Base-by-base conservation (phyloP, 352 stramenopile genomes). In the Phytophthora colocasiae region DNA sequence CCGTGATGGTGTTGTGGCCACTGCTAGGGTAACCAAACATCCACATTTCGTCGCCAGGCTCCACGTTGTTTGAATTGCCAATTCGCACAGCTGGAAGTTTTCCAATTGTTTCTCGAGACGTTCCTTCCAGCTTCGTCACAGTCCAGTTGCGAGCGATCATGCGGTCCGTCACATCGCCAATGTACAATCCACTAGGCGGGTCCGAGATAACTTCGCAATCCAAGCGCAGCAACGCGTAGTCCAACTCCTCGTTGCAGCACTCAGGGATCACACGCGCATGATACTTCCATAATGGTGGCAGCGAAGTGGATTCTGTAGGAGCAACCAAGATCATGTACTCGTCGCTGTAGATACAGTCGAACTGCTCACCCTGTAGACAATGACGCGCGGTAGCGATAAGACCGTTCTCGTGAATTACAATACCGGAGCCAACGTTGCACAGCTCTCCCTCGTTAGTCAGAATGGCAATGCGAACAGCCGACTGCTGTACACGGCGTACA, bases 11-110 rank as follows among this genome's bases (percentile, higher is more conserved):
- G 65, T 96, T 96, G 75, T 96, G 88, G 17, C 88, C 88, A 44
- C 84, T 93, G 67, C 88, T 96, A 17, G 88, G 88, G 52, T 96
- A 96, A 9, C 88, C 88, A 76, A 96, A 96, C 88, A 96, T 96
- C 88, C 88, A 96, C 86, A 96, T 93, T 56, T 96, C 88, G 59
- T 96, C 88, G 24, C 88, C 88, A 12, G 88, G 88, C 57, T 96
- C 88, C 17, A 96, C 80, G 32, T 94, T 96, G 69, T 96, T 96
- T 38, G 88, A 96, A 55, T 96, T 96, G 29, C 88, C 88, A 53
- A 96, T 93, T 4, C 76, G 75, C 24, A 96, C 85, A 7, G 88
- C 85, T 0, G 88, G 85, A 3, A 96, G 57, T 58, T 93, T 96
- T 29, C 70, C 71, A 12, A 95, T 90, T 17, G 81, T 93, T 19